These are phyloP conservation scores for Leccinum ochraceum DNA, from an alignment of 768 basidiomycete species.

Conservation along the genomic window DNA sequence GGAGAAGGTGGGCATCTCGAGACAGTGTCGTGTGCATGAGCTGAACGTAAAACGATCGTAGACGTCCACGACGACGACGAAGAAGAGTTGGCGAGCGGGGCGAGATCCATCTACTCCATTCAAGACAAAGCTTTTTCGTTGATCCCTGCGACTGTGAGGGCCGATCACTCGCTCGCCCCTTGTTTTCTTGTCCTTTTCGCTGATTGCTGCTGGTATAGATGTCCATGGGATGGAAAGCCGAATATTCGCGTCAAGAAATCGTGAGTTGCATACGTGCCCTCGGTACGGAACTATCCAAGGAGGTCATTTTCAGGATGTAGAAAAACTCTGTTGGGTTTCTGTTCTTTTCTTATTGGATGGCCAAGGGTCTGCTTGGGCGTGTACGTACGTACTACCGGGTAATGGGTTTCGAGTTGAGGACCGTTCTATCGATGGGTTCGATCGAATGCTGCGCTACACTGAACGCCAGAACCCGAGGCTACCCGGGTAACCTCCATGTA, in stretches of 20 bases:
- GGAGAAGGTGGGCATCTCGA: constrained; percentile 24
- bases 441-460: background rate
- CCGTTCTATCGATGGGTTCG: background rate
- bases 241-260: constrained; percentile 36
- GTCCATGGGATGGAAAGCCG: constrained; percentile 31
- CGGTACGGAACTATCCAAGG: constrained; percentile 43
- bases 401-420: background rate
- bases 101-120: constrained; percentile 28
- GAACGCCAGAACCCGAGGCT: no score
- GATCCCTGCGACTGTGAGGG: constrained; percentile 29
- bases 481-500: no score
- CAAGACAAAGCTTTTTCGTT: constrained; percentile 21
- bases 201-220: constrained; percentile 16
- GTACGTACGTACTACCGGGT: background rate
- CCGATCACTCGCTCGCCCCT: background rate
- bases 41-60: constrained; percentile 16
- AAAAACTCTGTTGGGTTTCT: background rate
- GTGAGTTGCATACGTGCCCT: constrained; percentile 46
- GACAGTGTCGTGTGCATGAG: background rate
- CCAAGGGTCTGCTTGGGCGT: background rate
- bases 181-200: background rate
- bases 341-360: background rate
- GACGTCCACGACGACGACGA: constrained; percentile 15
- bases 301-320: constrained; percentile 39
- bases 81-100: constrained; percentile 22